phyloP scores from a whole-genome alignment of 169 alveolate genomes.

The Cyclospora cayetanensis region DNA sequence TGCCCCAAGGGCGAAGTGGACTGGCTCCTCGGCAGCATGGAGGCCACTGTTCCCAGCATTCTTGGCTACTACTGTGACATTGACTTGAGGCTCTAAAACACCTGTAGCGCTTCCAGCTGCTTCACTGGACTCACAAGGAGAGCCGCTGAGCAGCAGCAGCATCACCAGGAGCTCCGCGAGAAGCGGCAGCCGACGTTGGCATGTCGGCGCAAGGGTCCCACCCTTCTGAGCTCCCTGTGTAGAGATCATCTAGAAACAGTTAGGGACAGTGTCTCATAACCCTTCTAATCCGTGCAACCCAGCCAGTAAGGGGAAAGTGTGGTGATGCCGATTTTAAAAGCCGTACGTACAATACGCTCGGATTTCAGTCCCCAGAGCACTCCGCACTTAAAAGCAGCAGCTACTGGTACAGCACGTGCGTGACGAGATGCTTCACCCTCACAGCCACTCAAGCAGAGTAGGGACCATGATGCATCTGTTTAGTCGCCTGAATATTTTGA shows the following conservation, averaged over 20 bases:
- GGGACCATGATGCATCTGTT: no score
- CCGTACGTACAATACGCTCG: no score
- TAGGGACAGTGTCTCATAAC: slow-evolving; percentile 21
- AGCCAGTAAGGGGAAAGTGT: no score
- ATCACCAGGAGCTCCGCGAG: slow-evolving; percentile 15
- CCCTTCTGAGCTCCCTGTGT: background rate
- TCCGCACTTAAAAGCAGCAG: no score
- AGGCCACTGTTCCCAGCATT: no score
- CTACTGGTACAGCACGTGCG: no score
- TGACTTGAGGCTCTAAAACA: background rate
- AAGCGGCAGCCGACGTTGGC: background rate
- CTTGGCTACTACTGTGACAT: background rate
- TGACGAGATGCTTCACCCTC: no score
- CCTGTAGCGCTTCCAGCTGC: background rate
- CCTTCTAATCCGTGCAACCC: background rate
- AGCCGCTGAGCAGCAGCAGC: slow-evolving; percentile 13
- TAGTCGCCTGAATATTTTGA: no score
- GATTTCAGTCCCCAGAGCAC: no score
- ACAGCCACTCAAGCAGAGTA: no score
- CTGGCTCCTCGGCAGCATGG: no score
- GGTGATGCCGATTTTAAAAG: no score
- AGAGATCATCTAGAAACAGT: background rate
- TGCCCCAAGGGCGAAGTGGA: background rate
- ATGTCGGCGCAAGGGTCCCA: background rate
- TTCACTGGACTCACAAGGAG: background rate